Evolutionary conservation across 2,329 filamentous ascomycete species (phyloP).

Genomic region (Calonectria montana): DNA sequence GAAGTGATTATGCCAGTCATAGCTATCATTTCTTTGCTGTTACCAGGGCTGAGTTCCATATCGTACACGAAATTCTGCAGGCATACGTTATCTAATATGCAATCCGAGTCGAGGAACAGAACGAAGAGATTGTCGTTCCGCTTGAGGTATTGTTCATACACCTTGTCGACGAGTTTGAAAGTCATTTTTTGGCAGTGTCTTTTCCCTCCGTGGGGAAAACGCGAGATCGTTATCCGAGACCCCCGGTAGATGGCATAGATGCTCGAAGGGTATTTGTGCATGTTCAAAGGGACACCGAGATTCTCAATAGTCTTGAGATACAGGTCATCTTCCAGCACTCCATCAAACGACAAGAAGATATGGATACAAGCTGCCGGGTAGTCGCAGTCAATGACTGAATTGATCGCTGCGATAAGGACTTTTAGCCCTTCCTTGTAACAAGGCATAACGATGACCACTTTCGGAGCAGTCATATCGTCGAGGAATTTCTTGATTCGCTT

Average conservation of each 20-base stretch:
- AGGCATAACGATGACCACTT: conserved; percentile 96
- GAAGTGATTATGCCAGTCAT: conserved; percentile 99
- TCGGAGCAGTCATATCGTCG: conserved; percentile 87
- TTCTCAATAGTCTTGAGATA: conserved; percentile 88
- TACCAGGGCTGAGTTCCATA: conserved; percentile 96
- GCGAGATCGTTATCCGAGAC: conserved; percentile 88
- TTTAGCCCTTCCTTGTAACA: conserved; percentile 93
- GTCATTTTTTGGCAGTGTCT: conserved; percentile 93
- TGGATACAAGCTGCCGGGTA: conserved; percentile 94
- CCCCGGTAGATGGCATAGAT: conserved; percentile 89
- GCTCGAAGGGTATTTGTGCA: conserved; percentile 85
- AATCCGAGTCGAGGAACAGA: conserved; percentile 97
- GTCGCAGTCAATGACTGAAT: conserved; percentile 93
- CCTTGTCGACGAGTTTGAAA: conserved; percentile 91
- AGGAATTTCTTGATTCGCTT: conserved; percentile 86
- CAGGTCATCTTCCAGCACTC: conserved; percentile 87
- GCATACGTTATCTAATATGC: conserved; percentile 90
- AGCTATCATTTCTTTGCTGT: conserved; percentile 90
- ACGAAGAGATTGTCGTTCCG: conserved; percentile 93
- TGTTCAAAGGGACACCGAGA: conserved; percentile 81
- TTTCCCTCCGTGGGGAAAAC: conserved; percentile 94
- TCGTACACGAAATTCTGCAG: conserved; percentile 98
- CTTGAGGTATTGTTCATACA: conserved; percentile 88
- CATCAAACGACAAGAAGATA: conserved; percentile 95
- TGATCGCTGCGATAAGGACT: conserved; percentile 84